Percentiles rank a stretch among this genome's conserved stretches.
phyloP scores from a whole-genome alignment of 2,329 filamentous ascomycete species.

The Fusarium floridanum region DNA sequence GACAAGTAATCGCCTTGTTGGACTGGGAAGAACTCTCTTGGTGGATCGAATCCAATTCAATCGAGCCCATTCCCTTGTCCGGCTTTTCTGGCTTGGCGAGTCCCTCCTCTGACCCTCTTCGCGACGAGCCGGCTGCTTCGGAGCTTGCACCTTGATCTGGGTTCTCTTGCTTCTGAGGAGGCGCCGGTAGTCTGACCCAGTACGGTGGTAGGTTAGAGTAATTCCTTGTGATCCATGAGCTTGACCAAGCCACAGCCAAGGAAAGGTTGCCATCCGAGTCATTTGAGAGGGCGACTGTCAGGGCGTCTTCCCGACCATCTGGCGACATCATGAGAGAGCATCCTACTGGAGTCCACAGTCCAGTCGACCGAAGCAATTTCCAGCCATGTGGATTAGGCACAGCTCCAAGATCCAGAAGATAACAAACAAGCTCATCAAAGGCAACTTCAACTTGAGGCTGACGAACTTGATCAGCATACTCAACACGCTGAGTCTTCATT shows the following conservation, averaged over 20 bases:
- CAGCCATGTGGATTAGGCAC: slow-evolving; percentile 71
- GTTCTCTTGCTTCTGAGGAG: slow-evolving; percentile 10
- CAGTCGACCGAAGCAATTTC: slow-evolving; percentile 67
- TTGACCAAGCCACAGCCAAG: slow-evolving; percentile 68
- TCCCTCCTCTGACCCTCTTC: slow-evolving; percentile 3
- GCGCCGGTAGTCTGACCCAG: slow-evolving; percentile 65
- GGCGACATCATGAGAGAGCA: slow-evolving; percentile 68
- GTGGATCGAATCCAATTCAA: slow-evolving; percentile 53
- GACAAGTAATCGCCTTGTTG: slow-evolving; percentile 58
- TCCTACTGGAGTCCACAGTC: slow-evolving; percentile 71
- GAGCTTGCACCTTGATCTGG: background rate
- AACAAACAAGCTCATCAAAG: slow-evolving; percentile 72
- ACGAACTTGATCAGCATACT: slow-evolving; percentile 69
- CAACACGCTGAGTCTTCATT: slow-evolving; percentile 71
- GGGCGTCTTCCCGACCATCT: slow-evolving; percentile 60
- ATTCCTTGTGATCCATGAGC: slow-evolving; percentile 66
- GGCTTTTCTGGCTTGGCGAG: slow-evolving; percentile 6
- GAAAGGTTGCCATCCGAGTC: slow-evolving; percentile 73
- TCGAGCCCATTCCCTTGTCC: background rate
- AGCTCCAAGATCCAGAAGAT: slow-evolving; percentile 73
- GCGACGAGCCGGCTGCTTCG: background rate
- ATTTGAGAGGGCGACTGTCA: slow-evolving; percentile 67
- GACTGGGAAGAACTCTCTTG: slow-evolving; percentile 47
- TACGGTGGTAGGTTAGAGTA: slow-evolving; percentile 68
- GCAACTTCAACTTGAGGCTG: slow-evolving; percentile 66